Evolutionary conservation across 2,329 filamentous ascomycete genomes (phyloP).

Genomic region (Xylariaceae sp.): DNA sequence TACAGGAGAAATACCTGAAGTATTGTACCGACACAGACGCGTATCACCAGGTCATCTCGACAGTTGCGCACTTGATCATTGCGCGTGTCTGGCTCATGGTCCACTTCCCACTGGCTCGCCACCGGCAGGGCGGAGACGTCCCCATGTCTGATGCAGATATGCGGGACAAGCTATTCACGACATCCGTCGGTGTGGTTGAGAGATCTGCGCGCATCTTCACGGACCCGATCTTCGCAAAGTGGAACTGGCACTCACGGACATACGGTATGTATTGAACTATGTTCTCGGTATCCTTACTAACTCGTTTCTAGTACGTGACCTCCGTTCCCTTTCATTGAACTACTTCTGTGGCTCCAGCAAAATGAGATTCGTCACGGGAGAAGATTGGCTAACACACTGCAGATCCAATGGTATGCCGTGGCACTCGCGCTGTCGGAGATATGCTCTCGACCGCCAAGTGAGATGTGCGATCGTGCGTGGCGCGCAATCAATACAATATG

Average conservation of each 20-base stretch:
- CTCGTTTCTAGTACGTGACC: too few species aligned
- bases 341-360: too few species aligned
- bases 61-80: constrained; percentile 5
- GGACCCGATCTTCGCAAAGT: neutral
- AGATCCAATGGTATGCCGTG: constrained; percentile 10
- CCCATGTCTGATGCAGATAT: neutral
- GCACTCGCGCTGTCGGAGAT: constrained; percentile 11
- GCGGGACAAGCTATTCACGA: constrained; percentile 4
- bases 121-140: neutral
- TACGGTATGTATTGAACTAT: too few species aligned
- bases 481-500: constrained; percentile 4
- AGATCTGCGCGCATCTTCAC: neutral
- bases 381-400: neutral
- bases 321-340: too few species aligned
- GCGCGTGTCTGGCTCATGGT: constrained; percentile 2
- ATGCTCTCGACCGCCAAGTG: constrained; percentile 5
- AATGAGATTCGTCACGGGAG: too few species aligned
- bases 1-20: constrained; percentile 31
- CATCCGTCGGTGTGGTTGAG: constrained; percentile 4
- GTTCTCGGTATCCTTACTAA: too few species aligned
- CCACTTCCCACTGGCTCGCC: neutral
- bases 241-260: constrained; percentile 5
- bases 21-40: constrained; percentile 31
- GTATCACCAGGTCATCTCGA: constrained; percentile 12
- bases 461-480: constrained; percentile 12